Evolutionary conservation across 139 green algal species (phyloP).

Genomic region (Nannochloris sp.): DNA sequence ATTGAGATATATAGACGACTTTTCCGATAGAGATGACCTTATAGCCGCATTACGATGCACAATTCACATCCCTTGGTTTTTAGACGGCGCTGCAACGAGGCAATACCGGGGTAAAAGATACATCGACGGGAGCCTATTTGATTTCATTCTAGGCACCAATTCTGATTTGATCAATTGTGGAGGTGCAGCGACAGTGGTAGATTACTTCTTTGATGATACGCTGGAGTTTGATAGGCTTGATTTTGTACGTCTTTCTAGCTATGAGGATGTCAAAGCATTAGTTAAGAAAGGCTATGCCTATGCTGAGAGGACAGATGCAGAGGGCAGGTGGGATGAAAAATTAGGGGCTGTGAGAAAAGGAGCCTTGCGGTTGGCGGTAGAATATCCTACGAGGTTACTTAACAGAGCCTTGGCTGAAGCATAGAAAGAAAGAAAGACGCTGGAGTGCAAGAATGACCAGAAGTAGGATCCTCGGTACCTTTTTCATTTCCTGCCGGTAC

Average conservation of each 20-base stretch:
- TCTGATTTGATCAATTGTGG: conserved; percentile 23
- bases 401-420: neutral
- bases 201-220: conserved; percentile 47
- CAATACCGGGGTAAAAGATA: conserved; percentile 29
- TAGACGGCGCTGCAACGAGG: conserved; percentile 38
- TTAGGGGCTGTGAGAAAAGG: conserved; percentile 17
- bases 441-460: too few species aligned
- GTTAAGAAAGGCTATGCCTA: conserved; percentile 27
- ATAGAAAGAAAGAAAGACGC: neutral
- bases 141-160: conserved; percentile 38
- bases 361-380: neutral
- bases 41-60: conserved; percentile 47
- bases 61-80: conserved; percentile 63
- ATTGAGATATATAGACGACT: conserved; percentile 35
- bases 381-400: neutral
- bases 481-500: too few species aligned
- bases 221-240: conserved; percentile 34
- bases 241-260: conserved; percentile 35
- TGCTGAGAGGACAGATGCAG: conserved; percentile 29
- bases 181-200: conserved; percentile 31
- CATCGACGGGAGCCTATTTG: conserved; percentile 47
- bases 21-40: conserved; percentile 40
- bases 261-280: conserved; percentile 25
- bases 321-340: conserved; percentile 14
- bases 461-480: too few species aligned